Evolutionary conservation across 805 yeast genomes (phyloP), one percentile per base, ranked within the genome.

Genomic region (Metschnikowia gruessii): DNA sequence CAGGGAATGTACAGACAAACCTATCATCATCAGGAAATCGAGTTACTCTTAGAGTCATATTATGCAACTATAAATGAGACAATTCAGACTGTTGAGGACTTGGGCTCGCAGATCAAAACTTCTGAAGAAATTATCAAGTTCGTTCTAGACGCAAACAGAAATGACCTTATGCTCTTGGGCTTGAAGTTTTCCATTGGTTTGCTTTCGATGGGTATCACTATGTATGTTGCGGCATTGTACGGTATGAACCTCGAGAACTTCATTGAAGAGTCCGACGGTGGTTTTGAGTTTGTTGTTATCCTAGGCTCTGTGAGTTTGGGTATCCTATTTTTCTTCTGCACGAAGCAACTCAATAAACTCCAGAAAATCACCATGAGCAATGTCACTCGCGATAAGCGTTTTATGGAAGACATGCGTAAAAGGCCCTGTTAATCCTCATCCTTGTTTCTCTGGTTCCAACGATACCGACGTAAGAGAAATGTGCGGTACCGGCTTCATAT

Each of bases 221-320:
- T 95, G 38, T 87, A 87, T 54, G 62, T 88, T 13, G 94, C 96
- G 1, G 85, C 97, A 0, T 70, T 89, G 10, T 94, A 91, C 64
- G 99, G 99, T 30, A 94, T 94, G 99, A 94, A 94, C 65, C 70
- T 94, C 63, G 88, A 86, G 59, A 94, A 92, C 66, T 90, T 87
- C 60, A 83, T 94, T 18, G 99, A 94, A 62, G 96, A 90, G 46
- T 70, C 82, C 1, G 76, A 78, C 45, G 75, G 76, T 52, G 97
- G 97, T 28, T 87, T 89, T 60, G 71, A 68, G 49, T 36, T 57
- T 6, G 62, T 70, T 5, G 62, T 81, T 1, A 63, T 74, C 1
- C 50, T 72, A 1, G 69, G 83, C 0, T 68, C 81, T 2, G 59
- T 79, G 9, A 42, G 66, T 3, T 54, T 79, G 30, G 46, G 74